phyloP scores from a whole-genome alignment of 1,139 yeast species.

The Nakaseomyces delphensis region DNA sequence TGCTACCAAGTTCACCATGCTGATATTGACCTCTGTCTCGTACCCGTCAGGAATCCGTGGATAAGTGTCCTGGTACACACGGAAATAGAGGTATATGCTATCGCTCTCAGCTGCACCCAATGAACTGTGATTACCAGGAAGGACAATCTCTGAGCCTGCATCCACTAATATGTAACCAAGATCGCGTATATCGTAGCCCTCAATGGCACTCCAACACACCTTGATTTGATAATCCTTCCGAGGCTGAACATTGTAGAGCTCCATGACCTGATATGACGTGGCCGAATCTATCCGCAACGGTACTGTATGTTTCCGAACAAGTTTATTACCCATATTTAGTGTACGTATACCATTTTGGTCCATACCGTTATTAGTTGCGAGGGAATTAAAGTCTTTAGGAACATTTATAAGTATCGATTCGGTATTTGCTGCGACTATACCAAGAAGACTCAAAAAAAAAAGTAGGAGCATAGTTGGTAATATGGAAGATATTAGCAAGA shows the following conservation, averaged over 20 bases:
- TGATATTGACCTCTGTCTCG: slow-evolving; percentile 14
- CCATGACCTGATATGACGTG: neutral
- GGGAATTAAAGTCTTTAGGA: slow-evolving; percentile 10
- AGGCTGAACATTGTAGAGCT: neutral
- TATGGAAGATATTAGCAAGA: too few species aligned
- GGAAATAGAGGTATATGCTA: neutral
- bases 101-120: neutral
- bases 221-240: slow-evolving; percentile 11
- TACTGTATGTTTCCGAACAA: neutral
- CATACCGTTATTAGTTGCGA: neutral
- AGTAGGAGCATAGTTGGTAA: slow-evolving; percentile 1
- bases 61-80: slow-evolving; percentile 2
- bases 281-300: neutral
- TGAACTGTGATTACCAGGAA: neutral
- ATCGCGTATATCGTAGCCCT: slow-evolving; percentile 12
- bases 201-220: slow-evolving; percentile 19
- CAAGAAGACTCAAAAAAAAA: neutral
- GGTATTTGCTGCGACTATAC: slow-evolving; percentile 16
- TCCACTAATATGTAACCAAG: slow-evolving; percentile 10
- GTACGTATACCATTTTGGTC: neutral
- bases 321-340: neutral
- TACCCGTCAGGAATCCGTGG: neutral
- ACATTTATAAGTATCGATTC: slow-evolving; percentile 17
- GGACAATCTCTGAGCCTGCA: neutral
- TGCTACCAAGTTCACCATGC: slow-evolving; percentile 17